Conservation (phyloP, 1,139 yeast species). For the Yamadazyma trypodendri region DNA sequence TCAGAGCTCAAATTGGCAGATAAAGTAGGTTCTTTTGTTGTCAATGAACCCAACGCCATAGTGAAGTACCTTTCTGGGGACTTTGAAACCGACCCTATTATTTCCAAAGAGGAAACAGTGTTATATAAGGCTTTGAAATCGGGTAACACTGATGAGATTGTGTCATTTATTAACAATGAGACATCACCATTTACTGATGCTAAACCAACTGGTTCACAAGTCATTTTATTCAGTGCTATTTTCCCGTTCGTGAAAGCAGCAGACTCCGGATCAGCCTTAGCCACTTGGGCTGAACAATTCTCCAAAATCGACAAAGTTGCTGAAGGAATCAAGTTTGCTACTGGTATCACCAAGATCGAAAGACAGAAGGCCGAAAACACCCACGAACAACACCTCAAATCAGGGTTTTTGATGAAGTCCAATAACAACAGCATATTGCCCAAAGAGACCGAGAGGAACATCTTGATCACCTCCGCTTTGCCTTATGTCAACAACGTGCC, state of each 20-base stretch:
- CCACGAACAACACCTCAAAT: slow-evolving; percentile 50
- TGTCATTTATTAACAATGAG: slow-evolving; percentile 14
- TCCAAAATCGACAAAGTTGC: slow-evolving; percentile 33
- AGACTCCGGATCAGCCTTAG: slow-evolving; percentile 13
- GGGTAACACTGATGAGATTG: slow-evolving; percentile 25
- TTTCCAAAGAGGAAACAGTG: slow-evolving; percentile 31
- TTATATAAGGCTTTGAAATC: slow-evolving; percentile 33
- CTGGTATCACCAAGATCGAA: slow-evolving; percentile 40
- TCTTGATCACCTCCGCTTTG: slow-evolving; percentile 89
- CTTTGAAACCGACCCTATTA: slow-evolving; percentile 29
- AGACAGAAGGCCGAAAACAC: slow-evolving; percentile 53
- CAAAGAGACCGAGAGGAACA: slow-evolving; percentile 67
- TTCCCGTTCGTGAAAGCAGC: slow-evolving; percentile 32
- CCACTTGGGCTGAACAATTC: slow-evolving; percentile 46
- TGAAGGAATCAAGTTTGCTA: slow-evolving; percentile 38
- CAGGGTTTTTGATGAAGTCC: slow-evolving; percentile 39
- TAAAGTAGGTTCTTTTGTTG: slow-evolving; percentile 42
- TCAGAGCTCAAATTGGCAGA: slow-evolving; percentile 34
- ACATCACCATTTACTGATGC: slow-evolving; percentile 16
- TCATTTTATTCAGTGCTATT: slow-evolving; percentile 45
- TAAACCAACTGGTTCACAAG: slow-evolving; percentile 38
- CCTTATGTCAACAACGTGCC: slow-evolving; percentile 99
- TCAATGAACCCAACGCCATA: slow-evolving; percentile 80
- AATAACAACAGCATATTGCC: slow-evolving; percentile 48
- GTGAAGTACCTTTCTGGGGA: slow-evolving; percentile 64